Evolutionary conservation across 2,329 filamentous ascomycete genomes (phyloP), one percentile per base, ranked within the genome.

Genomic region (Alternaria burnsii): DNA sequence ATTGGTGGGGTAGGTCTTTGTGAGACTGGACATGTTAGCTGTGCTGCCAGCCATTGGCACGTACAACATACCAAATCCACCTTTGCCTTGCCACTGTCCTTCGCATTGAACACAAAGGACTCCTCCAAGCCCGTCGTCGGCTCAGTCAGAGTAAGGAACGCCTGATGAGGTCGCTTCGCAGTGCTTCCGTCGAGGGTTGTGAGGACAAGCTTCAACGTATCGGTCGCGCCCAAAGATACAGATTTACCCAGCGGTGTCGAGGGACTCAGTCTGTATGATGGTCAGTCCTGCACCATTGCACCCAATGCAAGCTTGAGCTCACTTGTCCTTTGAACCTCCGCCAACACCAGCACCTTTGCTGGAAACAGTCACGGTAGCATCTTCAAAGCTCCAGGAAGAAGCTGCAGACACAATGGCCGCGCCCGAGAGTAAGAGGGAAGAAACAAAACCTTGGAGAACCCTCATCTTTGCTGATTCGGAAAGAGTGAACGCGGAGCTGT

Each of bases 151-250:
- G 95, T 85, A 55, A 99, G 85, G 83, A 97, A 97, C 6, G 93
- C 93, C 81, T 99, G 95, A 80, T 99, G 95, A 70, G 95, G 93
- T 67, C 91, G 88, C 84, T 93, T 94, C 47, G 87, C 86, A 70
- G 88, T 89, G 80, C 89, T 88, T 75, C 87, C 89, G 74, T 97
- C 92, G 76, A 91, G 90, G 9, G 92, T 86, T 34, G 93, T 97
- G 72, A 99, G 82, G 68, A 88, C 81, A 68, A 99, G 82, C 83
- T 95, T 97, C 74, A 98, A 83, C 42, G 88, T 88, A 75, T 96
- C 93, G 55, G 86, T 78, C 55, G 85, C 80, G 63, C 88, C 87
- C 63, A 98, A 83, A 11, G 84, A 79, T 42, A 97, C 77, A 12
- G 89, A 80, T 51, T 87, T 87, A 53, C 87, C 81, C 64, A 94